Base-by-base conservation (phyloP, 352 stramenopile genomes). In the Pythium biforme region DNA sequence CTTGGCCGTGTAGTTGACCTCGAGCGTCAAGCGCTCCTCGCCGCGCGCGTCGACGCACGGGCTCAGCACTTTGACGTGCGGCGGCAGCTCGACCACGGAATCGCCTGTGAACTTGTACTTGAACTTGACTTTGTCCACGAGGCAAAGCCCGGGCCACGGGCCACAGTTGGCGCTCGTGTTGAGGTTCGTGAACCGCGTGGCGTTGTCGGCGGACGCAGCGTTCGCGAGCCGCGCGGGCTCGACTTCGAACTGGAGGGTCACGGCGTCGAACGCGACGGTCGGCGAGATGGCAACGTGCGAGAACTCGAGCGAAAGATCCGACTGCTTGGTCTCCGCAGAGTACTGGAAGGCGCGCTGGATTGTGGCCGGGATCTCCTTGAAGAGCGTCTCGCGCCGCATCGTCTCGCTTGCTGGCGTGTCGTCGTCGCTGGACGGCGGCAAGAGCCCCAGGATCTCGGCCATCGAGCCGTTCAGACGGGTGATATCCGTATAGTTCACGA, bases 231-330 rank as follows among this genome's bases (percentile, higher is more conserved):
- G 23, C 1, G 14, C 14, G 8, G 51, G 50, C 27, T 55, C 37
- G 12, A 68, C 39, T 3, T 62, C 27, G 1, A 55, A 46, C n/a
- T 68, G 33, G 2, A 62, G 54, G 15, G 53, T 55, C 1, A 68
- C 8, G 23, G 62, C 37, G 37, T 64, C 55, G 25, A 64, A 61
- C 6, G 17, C 17, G 37, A 64, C 17, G 14, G 11, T 14, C 37
- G n/a, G 22, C 50, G 27, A 17, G 39, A 52, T 19, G 47, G 26
- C 26, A 40, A 22, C 25, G 41, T 40, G 29, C 52, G 27, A 8
- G 39, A 64, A 33, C 33, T 59, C 41, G 20, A 61, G 56, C 3
- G 23, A 27, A 15, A 61, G 56, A 27, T 61, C 51, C 4, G 31
- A 26, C 0, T 15, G 41, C 3, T 45, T 51, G 22, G 52, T 60